phyloP scores from a whole-genome alignment of 2,329 filamentous ascomycete genomes.

The Colletotrichum acutatum region DNA sequence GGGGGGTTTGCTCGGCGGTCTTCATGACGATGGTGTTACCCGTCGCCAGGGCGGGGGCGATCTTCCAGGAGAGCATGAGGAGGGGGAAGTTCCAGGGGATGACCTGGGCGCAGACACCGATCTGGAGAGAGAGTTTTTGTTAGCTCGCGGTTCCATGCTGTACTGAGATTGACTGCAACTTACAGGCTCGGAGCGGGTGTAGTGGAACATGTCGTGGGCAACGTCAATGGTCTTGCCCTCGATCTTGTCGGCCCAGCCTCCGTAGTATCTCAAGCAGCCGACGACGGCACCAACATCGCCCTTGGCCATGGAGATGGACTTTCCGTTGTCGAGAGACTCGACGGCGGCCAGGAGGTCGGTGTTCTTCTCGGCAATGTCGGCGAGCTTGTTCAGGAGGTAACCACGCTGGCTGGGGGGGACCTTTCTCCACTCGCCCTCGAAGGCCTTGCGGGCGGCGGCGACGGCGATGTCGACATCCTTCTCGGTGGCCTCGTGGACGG shows the following conservation, averaged over 20 bases:
- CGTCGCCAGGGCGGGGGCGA: slow-evolving; percentile 76
- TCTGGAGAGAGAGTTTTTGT: slow-evolving; percentile 48
- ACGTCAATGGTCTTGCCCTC: slow-evolving; percentile 88
- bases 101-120: slow-evolving; percentile 86
- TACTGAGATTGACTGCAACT: slow-evolving; percentile 39
- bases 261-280: slow-evolving; percentile 75
- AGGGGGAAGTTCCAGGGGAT: slow-evolving; percentile 92
- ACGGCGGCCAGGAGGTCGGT: slow-evolving; percentile 80
- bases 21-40: slow-evolving; percentile 81
- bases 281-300: slow-evolving; percentile 77
- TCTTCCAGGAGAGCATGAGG: slow-evolving; percentile 87
- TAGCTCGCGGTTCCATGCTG: not conserved
- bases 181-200: slow-evolving; percentile 81
- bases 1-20: slow-evolving; percentile 81
- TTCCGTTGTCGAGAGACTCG: slow-evolving; percentile 90
- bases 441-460: slow-evolving; percentile 84
- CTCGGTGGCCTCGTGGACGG: slow-evolving; percentile 86
- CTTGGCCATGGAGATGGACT: slow-evolving; percentile 80
- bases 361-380: slow-evolving; percentile 84
- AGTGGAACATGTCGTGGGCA: slow-evolving; percentile 82
- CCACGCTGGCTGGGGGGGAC: slow-evolving; percentile 78
- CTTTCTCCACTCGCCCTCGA: slow-evolving; percentile 77
- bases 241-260: slow-evolving; percentile 92
- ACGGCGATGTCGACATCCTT: slow-evolving; percentile 88
- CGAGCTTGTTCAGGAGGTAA: slow-evolving; percentile 78